Base-by-base conservation (phyloP, 73 alveolate genomes). In the Paramecium biaurelia region DNA sequence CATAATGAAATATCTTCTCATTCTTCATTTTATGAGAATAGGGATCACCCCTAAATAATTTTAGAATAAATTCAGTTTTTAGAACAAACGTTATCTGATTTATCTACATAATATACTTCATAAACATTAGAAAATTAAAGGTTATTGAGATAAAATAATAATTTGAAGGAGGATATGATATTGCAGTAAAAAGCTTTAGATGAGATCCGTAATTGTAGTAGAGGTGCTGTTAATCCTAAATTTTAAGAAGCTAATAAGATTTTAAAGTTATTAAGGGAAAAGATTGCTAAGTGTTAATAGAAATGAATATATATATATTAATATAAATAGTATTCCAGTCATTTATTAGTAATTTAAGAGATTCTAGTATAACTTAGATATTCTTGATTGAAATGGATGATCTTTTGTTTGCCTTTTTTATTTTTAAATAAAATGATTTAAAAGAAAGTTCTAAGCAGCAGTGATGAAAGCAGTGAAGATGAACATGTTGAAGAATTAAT, bases 401-500 rank as follows among this genome's bases (percentile, higher is more conserved):
- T 53, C 68, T 53, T 53, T 53, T 53, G 32, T 15, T 53, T 53
- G 68, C 30, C 68, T 53, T 53, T 53, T 53, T 53, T 53, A 53
- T 53, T 53, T 53, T 53, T 53, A 63, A 63, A 28, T 34, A 79
- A 79, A 79, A 79, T 79, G 90, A 79, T 79, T 79, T 79, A 79
- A 47, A 79, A 45, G 90, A 79, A 89, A 89, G 43, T 70, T 30
- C 59, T 58, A 23, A 89, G 94, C 82, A 89, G 94, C 56, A 47
- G 63, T 21, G 94, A 89, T 15, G 94, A 70, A 5, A 63, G 76
- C 74, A 70, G 76, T 42, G 94, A 68, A 23, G 93, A 89, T 43
- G 94, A 89, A 28, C 63, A 89, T 41, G 94, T 89, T 42, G 92
- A 67, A 35, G 94, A 89, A 21, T 89, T 89, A 89, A 35, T 63